Base-by-base conservation (phyloP, 1,284 basidiomycete genomes). In the Sanghuangporus baumii region DNA sequence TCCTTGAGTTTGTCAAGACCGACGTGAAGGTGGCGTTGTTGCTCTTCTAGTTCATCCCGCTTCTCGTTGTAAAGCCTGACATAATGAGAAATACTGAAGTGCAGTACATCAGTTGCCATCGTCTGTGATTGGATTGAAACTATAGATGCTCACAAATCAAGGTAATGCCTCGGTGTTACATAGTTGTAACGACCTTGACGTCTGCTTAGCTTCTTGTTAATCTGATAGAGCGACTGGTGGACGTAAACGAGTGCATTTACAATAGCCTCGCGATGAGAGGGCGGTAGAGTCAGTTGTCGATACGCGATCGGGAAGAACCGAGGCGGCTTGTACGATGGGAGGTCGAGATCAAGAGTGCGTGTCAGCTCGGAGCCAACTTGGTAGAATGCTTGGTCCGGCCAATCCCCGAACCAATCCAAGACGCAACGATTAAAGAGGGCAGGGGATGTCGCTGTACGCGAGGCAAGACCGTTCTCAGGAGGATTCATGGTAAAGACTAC, bases 401-500 rank as follows among this genome's bases (percentile, higher is more conserved):
- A 98, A 73, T 97, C 94, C 46, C 96, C 95, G 69, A 98, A 98
- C 96, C 96, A 98, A 74, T 98, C 95, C 63, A 98, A 81, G 5
- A 98, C 96, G 73, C 96, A 98, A 78, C 96, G 89, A 77, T 98
- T 98, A 86, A 98, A 98, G 70, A 98, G 80, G 16, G 96, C 96
- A 4, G 97, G 97, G 1, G 96, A 98, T 0, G 97, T 98, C 0
- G 97, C 96, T 7, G 96, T 97, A 62, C 96, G 87, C 18, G 94
- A 94, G 6, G 95, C 96, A 16, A 98, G 83, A 5, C 95, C 96
- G 63, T 96, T 95, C 70, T 94, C 91, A 0, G 97, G 96, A 36
- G 97, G 97, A 70, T 99, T 99, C 97, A 99, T 99, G 3, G 97
- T 98, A 76, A 98, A 97, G 5, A 98, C 95, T 38, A 98, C 96